Conservation (phyloP, 495 filamentous ascomycete species). For the Pyronema domesticum region DNA sequence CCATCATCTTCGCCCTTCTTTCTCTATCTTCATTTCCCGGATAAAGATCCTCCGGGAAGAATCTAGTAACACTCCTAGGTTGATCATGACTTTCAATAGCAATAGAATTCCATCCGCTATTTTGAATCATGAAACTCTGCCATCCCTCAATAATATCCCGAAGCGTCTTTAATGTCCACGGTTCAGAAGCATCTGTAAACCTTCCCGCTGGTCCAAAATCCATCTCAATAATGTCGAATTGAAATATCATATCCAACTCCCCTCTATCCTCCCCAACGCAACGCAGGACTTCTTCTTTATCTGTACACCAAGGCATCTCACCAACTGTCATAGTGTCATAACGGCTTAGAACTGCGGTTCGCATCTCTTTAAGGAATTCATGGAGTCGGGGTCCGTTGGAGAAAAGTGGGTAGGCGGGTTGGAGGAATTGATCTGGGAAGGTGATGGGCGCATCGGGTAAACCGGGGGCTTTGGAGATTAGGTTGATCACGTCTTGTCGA, state of each 20-base stretch:
- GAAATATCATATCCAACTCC: conserved; percentile 61
- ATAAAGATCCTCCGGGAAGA: conserved; percentile 24
- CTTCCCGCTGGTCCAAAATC: conserved; percentile 2
- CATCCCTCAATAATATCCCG: conserved; percentile 43
- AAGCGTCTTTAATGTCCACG: conserved; percentile 38
- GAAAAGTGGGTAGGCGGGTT: conserved; percentile 39
- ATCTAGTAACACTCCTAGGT: conserved; percentile 45
- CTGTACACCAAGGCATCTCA: conserved; percentile 48
- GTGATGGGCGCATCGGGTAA: conserved; percentile 45
- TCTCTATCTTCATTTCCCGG: conserved; percentile 31
- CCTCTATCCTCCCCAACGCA: conserved; percentile 39
- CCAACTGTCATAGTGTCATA: conserved; percentile 56
- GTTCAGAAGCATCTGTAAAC: neutral
- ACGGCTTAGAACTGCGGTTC: conserved; percentile 40
- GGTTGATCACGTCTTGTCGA: conserved; percentile 50
- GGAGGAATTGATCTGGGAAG: conserved; percentile 32
- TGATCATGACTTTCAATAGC: conserved; percentile 66
- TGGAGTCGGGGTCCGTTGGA: conserved; percentile 49
- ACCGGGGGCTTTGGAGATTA: conserved; percentile 43
- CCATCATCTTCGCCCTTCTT: conserved; percentile 43
- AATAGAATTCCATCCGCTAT: conserved; percentile 52
- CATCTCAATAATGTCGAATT: conserved; percentile 37
- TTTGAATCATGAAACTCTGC: conserved; percentile 52
- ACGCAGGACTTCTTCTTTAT: conserved; percentile 39
- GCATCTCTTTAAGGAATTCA: conserved; percentile 44